phyloP scores from a whole-genome alignment of 2,329 filamentous ascomycete genomes.

The Alternaria alternata region DNA sequence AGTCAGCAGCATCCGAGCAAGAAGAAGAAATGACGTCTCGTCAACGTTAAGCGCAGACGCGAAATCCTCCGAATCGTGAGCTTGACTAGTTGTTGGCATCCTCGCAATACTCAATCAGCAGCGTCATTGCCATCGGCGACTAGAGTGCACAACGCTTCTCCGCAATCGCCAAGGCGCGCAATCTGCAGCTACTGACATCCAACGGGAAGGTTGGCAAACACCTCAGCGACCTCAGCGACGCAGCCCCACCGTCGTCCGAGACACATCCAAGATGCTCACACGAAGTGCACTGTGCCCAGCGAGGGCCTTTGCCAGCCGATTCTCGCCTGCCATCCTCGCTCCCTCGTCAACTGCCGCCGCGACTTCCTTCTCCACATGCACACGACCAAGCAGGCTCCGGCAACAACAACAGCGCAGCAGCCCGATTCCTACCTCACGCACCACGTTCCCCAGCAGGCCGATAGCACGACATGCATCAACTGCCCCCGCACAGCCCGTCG shows the following conservation, averaged over 20 bases:
- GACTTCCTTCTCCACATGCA: slow-evolving; percentile 40
- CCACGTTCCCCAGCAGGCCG: slow-evolving; percentile 13
- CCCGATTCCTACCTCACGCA: slow-evolving; percentile 19
- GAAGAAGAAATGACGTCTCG: slow-evolving; percentile 12
- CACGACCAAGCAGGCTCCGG: slow-evolving; percentile 34
- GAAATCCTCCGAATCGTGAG: not conserved
- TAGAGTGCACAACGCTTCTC: slow-evolving; percentile 6
- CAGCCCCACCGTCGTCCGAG: not conserved
- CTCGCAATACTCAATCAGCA: not conserved
- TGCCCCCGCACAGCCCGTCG: slow-evolving; percentile 22
- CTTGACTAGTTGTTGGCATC: not conserved
- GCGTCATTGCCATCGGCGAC: not conserved
- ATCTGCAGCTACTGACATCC: slow-evolving; percentile 10
- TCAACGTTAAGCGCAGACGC: not conserved
- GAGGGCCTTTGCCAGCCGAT: slow-evolving; percentile 39
- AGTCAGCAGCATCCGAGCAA: slow-evolving; percentile 3
- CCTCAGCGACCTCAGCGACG: slow-evolving; percentile 9
- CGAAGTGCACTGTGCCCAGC: slow-evolving; percentile 43
- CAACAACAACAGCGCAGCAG: slow-evolving; percentile 23
- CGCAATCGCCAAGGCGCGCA: slow-evolving; percentile 11
- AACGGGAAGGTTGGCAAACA: slow-evolving; percentile 13
- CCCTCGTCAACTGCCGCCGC: slow-evolving; percentile 30
- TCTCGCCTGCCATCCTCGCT: slow-evolving; percentile 38
- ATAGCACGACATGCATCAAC: slow-evolving; percentile 39
- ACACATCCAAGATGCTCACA: slow-evolving; percentile 38